Base-by-base conservation (phyloP, 306 rosid genomes). In the Prunus fruticosa region DNA sequence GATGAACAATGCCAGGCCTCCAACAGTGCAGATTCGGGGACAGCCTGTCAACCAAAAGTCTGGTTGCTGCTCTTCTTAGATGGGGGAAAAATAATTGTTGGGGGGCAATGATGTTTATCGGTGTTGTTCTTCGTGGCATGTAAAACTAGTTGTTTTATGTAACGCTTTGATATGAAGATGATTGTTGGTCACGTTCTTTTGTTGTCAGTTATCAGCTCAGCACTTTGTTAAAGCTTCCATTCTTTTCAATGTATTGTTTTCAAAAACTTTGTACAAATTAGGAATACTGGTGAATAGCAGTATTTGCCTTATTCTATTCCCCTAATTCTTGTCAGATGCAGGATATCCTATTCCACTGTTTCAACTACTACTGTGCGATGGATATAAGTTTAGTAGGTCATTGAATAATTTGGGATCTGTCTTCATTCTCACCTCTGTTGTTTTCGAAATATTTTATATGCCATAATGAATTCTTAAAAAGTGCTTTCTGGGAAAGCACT, bases 31-130 rank as follows among this genome's bases (percentile, higher is more conserved):
- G 88, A 92, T 96, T 70, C 89, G 97, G 72, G 99, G 99, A 83
- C 98, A 96, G 85, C 99, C 99, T 0, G 96, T 96, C 73, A 96
- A 92, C 87, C 99, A 96, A 85, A 96, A 91, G 78, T 80, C 93
- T 25, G 96, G 99, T 73, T 96, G 99, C 89, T 96, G 99, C 97
- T 96, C 98, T 11, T 79, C 91, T 86, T 96, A 71, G 79, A 89
- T 82, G 76, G 53, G 53, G 72, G 19, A 12, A 5, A 64, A 52
- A 12, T 47, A 80, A 68, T 53, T 73, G 78, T 69, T 79, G 64
- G 87, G 73, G 87, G 77, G 71, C 72, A 38, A 58, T 67, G 82
- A 86, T 84, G 76, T 73, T 78, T 77, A 84, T 83, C 61, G 72
- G 67, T 84, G 82, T 75, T 73, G 80, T 75, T 73, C 49, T 38